Percentiles rank a stretch among this genome's conserved stretches.
phyloP scores from a whole-genome alignment of 2,329 filamentous ascomycete genomes.

The Scedosporium dehoogii region DNA sequence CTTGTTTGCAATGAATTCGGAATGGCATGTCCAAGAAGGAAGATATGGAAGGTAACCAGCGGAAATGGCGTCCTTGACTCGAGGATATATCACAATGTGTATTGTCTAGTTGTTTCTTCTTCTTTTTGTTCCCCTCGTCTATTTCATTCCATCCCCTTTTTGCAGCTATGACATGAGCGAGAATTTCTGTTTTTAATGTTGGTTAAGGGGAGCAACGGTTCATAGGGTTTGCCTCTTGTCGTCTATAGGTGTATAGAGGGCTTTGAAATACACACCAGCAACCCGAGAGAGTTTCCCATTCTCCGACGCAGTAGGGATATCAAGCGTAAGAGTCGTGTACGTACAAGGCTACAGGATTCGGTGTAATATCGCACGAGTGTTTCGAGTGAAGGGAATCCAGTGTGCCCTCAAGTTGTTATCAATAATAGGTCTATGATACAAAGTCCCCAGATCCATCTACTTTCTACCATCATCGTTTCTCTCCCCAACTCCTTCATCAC shows the following conservation, averaged over 20 bases:
- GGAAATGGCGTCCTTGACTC: constrained; percentile 6
- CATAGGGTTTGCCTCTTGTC: not conserved
- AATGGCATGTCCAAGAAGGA: constrained; percentile 7
- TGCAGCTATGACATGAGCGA: not conserved
- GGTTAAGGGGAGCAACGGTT: not conserved
- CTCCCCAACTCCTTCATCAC: not conserved
- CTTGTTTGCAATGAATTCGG: not conserved
- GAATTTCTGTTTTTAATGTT: not conserved
- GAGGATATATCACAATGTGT: not conserved
- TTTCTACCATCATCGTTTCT: not conserved
- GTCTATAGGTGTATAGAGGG: not conserved
- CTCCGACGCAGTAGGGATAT: too few relatives aligned
- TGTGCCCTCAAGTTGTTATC: too few relatives aligned
- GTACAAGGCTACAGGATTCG: too few relatives aligned
- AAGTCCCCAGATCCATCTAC: not conserved
- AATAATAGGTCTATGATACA: not conserved
- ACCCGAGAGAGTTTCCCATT: not conserved
- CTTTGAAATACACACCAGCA: not conserved
- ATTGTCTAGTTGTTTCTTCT: not conserved
- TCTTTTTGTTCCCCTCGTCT: not conserved
- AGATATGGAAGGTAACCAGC: not conserved
- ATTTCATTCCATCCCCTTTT: not conserved
- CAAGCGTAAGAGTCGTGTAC: too few relatives aligned
- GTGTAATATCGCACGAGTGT: too few relatives aligned
- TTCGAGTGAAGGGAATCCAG: too few relatives aligned